Evolutionary conservation across 495 filamentous ascomycete species (phyloP), one percentile per base, ranked within the genome.

Genomic region (Platismatia glauca): DNA sequence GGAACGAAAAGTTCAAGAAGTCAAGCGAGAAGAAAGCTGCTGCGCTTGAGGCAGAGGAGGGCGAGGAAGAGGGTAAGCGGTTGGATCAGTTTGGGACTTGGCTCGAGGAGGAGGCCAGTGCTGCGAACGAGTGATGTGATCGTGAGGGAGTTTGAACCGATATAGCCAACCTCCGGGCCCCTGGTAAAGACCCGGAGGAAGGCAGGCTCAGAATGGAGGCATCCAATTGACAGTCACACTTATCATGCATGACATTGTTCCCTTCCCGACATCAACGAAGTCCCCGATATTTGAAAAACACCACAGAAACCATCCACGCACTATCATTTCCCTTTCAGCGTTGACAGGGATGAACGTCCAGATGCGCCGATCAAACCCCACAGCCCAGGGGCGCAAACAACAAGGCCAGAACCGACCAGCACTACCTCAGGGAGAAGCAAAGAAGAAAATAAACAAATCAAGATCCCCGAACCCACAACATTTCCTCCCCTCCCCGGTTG

Each of bases 1-100:
- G 89, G 5, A 79, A 76, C 44, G 89, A 95, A 75, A 83, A 81
- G 60, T 97, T 92, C 69, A 84, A 81, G 68, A 92, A 89, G 76
- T 83, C 79, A 39, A 77, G 74, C 62, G 74, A 79, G 64, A 76
- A 75, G 65, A 77, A 76, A 27, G 72, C 66, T 11, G 73, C 68
- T 11, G 72, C 67, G 22, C 59, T 77, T n/a, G 78, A 77, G 50
- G 77, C 79, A 29, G 80, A 77, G 5, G 77, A 77, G 57, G 74
- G 64, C 34, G 75, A 77, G 38, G 77, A 78, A n/a, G 74, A 72
- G 27, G 79, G 78, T 16, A 69, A 74, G 60, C 74, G 82, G 24
- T 69, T 85, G 39, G 79, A 84, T 58, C 73, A 79, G 52, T 85
- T 83, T 70, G 82, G 82, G 16, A 71, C 71, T 13, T 84, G 81